Conservation (phyloP, 805 yeast genomes). For the Zygosaccharomyces gambellarensis region DNA sequence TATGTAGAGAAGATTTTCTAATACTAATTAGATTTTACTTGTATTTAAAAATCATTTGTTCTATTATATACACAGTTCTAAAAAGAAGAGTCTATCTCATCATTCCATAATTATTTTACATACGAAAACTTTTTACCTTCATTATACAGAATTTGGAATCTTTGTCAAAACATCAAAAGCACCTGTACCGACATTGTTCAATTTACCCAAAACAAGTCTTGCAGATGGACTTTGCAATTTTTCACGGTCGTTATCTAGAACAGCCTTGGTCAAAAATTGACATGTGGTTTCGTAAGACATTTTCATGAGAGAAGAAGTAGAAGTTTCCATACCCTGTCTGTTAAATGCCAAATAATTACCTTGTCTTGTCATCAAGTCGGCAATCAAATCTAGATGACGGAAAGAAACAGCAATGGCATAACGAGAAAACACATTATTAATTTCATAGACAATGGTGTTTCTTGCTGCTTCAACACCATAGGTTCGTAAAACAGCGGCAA, state of each 20-base stretch:
- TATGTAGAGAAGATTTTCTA: too few species aligned
- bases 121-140: constrained; percentile 1
- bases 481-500: constrained; percentile 79
- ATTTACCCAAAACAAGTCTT: constrained; percentile 84
- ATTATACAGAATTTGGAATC: constrained; percentile 29
- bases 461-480: constrained; percentile 99
- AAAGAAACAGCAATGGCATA: constrained; percentile 90
- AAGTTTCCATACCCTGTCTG: constrained; percentile 95
- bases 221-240: constrained; percentile 89
- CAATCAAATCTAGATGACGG: constrained; percentile 94
- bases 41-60: too few species aligned
- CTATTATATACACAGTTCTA: neutral
- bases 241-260: constrained; percentile 85
- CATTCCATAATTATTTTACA: constrained; percentile 3
- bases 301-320: constrained; percentile 94
- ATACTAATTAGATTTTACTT: too few species aligned
- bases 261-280: constrained; percentile 94
- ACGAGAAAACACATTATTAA: constrained; percentile 90
- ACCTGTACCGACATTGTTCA: constrained; percentile 93
- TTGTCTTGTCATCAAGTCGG: constrained; percentile 99
- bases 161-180: constrained; percentile 70
- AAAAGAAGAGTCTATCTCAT: neutral
- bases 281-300: constrained; percentile 99
- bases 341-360: constrained; percentile 95
- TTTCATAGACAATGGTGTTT: constrained; percentile 93